Base-by-base conservation (phyloP, 2,329 filamentous ascomycete species). In the Neophaeococcomyces aloes region DNA sequence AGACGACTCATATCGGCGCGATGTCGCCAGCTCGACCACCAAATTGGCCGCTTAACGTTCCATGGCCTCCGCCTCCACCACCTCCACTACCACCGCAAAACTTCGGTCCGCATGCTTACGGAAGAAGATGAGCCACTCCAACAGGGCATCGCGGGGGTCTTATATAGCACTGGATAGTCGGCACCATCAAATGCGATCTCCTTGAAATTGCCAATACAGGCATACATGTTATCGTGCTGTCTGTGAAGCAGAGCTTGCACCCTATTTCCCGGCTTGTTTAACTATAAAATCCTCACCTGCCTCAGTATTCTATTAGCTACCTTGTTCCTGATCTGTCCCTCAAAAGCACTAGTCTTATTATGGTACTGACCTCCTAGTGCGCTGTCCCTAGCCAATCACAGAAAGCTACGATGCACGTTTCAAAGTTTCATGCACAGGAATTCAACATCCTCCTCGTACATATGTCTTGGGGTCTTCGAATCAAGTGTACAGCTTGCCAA, bases 61-160 rank as follows among this genome's bases (percentile, higher is more conserved):
- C 41, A 5, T 44, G 41, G 41, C 41, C 41, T n/a, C 40, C 39
- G 15, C 40, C 41, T 4, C 41, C 41, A 25, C 41, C 41, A 30
- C 41, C 41, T 4, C 41, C 27, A n/a, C 36, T 23, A 30, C 40
- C 40, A 13, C 32, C 41, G 8, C 41, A 25, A 14, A 34, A 39
- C 29, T 39, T 23, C 29, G 27, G 32, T n/a, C 31, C 36, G 4
- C 31, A 37, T 17, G 27, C 18, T 13, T 37, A 35, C 13, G 21
- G 31, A 30, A 27, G 21, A 29, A 29, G 13, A 29, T 41, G 5
- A 14, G 11, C 6, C 10, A 5, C 23, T 14, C 7, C 6, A 27
- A 11, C 6, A 14, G n/a, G n/a, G n/a, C n/a, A n/a, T n/a, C n/a
- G n/a, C n/a, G n/a, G n/a, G n/a, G n/a, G n/a, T n/a, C n/a, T n/a